Conservation (phyloP, 2,329 filamentous ascomycete genomes). For the Lachnum nothofagi region DNA sequence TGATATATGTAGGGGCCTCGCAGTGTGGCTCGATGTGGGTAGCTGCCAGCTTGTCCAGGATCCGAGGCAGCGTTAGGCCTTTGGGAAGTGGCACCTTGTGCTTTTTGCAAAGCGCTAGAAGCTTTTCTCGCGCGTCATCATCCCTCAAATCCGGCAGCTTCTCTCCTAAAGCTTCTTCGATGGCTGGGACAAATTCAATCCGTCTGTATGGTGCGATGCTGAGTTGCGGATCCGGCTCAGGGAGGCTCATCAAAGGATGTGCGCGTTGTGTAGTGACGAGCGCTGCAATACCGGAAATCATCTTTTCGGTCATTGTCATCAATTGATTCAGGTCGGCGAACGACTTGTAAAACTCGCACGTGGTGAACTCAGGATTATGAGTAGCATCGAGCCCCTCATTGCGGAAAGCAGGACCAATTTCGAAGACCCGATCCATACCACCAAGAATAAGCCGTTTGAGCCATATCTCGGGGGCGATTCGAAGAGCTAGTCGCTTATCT, state of each 20-base stretch:
- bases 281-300: slow-evolving; percentile 57
- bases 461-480: slow-evolving; percentile 93
- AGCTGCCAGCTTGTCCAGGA: slow-evolving; percentile 77
- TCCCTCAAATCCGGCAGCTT: slow-evolving; percentile 37
- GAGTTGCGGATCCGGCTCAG: slow-evolving; percentile 43
- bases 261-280: slow-evolving; percentile 45
- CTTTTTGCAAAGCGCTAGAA: slow-evolving; percentile 51
- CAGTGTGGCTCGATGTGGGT: slow-evolving; percentile 76
- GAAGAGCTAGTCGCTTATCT: slow-evolving; percentile 65
- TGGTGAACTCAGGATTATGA: slow-evolving; percentile 96
- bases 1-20: slow-evolving; percentile 72
- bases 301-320: slow-evolving; percentile 67
- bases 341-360: slow-evolving; percentile 92
- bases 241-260: slow-evolving; percentile 42
- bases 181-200: slow-evolving; percentile 75
- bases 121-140: slow-evolving; percentile 50
- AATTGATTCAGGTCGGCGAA: slow-evolving; percentile 73
- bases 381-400: slow-evolving; percentile 90
- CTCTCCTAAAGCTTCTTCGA: slow-evolving; percentile 61
- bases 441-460: slow-evolving; percentile 87
- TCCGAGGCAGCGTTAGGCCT: slow-evolving; percentile 55
- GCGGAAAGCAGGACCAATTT: slow-evolving; percentile 86
- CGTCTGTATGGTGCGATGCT: slow-evolving; percentile 56
- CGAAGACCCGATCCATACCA: slow-evolving; percentile 82
- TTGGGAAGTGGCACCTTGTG: slow-evolving; percentile 45